Base-by-base conservation (phyloP, 2,329 filamentous ascomycete genomes). In the Fusarium dimerum region DNA sequence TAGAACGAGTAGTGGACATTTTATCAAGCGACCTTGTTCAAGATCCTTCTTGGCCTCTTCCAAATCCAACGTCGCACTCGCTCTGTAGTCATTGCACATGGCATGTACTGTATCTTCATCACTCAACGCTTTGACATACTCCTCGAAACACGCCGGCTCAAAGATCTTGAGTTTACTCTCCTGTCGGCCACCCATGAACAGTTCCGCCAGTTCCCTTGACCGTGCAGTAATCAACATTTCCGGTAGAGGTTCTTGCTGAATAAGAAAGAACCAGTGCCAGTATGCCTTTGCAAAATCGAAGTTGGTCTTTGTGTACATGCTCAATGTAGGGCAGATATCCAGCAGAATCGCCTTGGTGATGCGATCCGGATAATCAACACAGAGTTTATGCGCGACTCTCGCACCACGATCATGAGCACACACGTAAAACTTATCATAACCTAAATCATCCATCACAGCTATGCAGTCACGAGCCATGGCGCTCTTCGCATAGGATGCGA, bases 251-350 rank as follows among this genome's bases (percentile, higher is more conserved):
- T 68, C 67, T 1, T 69, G 64, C 61, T 85, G 82, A 9, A 82
- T 79, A 17, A 84, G 72, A 56, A 84, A 78, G 47, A 82, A 82
- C 81, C 82, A 85, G 66, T 85, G 81, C 59, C 78, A 84, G 64
- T 83, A 84, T 1, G 73, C 72, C 29, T 70, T 71, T 1, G 79
- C 77, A 52, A 81, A 78, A 0, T 67, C 65, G 5, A 71, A 58
- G 47, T 74, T 57, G 3, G 74, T 74, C 15, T 73, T 66, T 45
- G 69, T 68, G 67, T 77, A 84, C 76, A 83, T 83, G 6, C 73
- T 73, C 11, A 80, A 71, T 1, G 80, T 84, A 2, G 81, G 82
- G 40, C 76, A 79, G 41, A 84, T 81, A 51, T 83, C 80, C 2
- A 82, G 68, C 1, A 82, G 54, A 40, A 81, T 73, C 0, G 72